These are phyloP conservation scores for Dovyalis caffra DNA, from an alignment of 345 rosid genomes.

Conservation along the genomic window DNA sequence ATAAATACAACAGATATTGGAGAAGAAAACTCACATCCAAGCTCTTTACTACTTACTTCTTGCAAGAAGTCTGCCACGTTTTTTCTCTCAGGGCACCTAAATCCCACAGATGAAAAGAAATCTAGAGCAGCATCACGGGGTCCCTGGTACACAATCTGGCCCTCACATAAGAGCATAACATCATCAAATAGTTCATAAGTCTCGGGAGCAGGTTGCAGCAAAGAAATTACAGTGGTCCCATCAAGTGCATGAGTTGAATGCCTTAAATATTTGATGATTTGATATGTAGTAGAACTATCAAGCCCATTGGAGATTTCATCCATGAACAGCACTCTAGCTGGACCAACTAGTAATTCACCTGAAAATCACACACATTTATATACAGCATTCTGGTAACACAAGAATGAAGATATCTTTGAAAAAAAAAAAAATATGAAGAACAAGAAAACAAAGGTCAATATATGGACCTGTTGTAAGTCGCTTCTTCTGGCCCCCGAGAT, in stretches of 20 bases:
- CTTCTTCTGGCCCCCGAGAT: slow-evolving; percentile 99
- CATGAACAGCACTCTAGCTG: slow-evolving; percentile 96
- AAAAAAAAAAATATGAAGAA: neutral
- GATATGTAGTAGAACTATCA: slow-evolving; percentile 93
- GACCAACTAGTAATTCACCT: slow-evolving; percentile 95
- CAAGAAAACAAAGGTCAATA: neutral
- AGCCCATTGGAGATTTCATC: slow-evolving; percentile 98
- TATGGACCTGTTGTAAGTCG: slow-evolving; percentile 85
- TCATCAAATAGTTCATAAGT: slow-evolving; percentile 91
- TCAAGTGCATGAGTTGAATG: slow-evolving; percentile 86
- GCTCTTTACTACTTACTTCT: slow-evolving; percentile 57
- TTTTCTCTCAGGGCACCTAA: slow-evolving; percentile 88
- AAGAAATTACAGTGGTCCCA: slow-evolving; percentile 77
- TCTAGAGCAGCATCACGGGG: slow-evolving; percentile 69
- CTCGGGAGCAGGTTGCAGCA: slow-evolving; percentile 97
- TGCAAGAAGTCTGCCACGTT: slow-evolving; percentile 97
- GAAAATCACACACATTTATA: slow-evolving; percentile 23
- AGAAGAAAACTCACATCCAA: slow-evolving; percentile 12
- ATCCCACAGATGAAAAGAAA: slow-evolving; percentile 79
- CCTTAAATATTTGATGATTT: slow-evolving; percentile 79
- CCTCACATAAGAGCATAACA: slow-evolving; percentile 84
- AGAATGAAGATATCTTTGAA: neutral
- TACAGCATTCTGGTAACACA: slow-evolving; percentile 3
- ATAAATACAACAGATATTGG: neutral
- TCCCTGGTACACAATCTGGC: slow-evolving; percentile 92